phyloP scores from a whole-genome alignment of 345 rosid species.

The Trapa incisa region DNA sequence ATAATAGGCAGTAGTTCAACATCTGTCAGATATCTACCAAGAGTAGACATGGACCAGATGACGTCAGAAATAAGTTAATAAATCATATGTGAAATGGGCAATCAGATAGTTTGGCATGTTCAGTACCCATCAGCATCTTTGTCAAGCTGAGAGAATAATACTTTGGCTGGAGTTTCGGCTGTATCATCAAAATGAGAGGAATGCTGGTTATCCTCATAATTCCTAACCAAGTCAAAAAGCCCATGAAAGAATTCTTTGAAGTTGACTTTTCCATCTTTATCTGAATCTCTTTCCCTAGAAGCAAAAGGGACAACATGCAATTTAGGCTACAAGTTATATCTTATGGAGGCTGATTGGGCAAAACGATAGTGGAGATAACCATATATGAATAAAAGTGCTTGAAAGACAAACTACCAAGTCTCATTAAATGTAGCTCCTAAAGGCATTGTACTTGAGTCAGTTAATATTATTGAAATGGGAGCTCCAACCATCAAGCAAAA shows the following conservation, averaged over 20 bases:
- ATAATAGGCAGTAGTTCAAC: conserved; percentile 61
- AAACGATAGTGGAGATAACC: not conserved
- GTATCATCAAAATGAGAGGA: conserved; percentile 51
- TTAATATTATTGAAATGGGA: not conserved
- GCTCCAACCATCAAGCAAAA: not conserved
- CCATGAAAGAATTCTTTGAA: conserved; percentile 86
- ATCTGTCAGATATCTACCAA: conserved; percentile 53
- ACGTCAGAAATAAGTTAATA: conserved; percentile 1
- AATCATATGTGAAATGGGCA: not conserved
- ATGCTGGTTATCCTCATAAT: conserved; percentile 66
- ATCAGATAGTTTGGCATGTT: not conserved
- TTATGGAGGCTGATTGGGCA: not conserved
- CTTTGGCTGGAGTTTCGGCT: conserved; percentile 66
- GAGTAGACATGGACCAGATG: conserved; percentile 9
- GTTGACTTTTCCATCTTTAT: conserved; percentile 74
- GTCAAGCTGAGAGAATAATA: conserved; percentile 70
- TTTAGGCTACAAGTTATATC: not conserved
- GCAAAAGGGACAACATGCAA: conserved; percentile 14
- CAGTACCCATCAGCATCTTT: conserved; percentile 78
- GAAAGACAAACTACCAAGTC: not conserved
- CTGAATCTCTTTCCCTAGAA: conserved; percentile 82
- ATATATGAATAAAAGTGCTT: not conserved
- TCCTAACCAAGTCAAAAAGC: conserved; percentile 77
- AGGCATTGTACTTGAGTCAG: not conserved
- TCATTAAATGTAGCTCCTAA: not conserved